Percentiles rank a stretch among this genome's conserved stretches.
Evolutionary conservation across 2,329 filamentous ascomycete species (phyloP).

Genomic region (Stachybotrys echinatus): DNA sequence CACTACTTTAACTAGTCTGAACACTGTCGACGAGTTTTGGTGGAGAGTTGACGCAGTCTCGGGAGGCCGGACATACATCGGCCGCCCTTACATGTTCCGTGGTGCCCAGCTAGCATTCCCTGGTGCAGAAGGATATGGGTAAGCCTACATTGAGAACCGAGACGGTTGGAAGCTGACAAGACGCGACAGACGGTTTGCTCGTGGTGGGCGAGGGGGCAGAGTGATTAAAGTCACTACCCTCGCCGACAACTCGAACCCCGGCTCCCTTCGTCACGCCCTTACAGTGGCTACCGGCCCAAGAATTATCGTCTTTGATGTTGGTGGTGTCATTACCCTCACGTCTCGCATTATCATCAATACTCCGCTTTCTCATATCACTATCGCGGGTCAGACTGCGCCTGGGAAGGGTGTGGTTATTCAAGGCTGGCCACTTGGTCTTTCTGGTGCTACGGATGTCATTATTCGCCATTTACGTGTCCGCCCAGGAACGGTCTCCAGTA

Average conservation of each 20-base stretch:
- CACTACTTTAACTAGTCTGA: constrained; percentile 6
- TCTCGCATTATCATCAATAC: constrained; percentile 37
- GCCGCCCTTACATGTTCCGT: constrained; percentile 22
- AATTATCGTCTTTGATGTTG: constrained; percentile 41
- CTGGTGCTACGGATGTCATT: constrained; percentile 21
- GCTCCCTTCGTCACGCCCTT: constrained; percentile 29
- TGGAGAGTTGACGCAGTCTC: constrained; percentile 23
- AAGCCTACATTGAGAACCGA: constrained; percentile 1
- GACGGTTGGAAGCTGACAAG: constrained; percentile 9
- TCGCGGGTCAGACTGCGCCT: constrained; percentile 44
- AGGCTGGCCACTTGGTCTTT: constrained; percentile 22
- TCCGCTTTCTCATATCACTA: constrained; percentile 32
- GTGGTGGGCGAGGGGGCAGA: constrained; percentile 25
- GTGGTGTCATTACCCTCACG: constrained; percentile 40
- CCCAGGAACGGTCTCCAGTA: constrained; percentile 20
- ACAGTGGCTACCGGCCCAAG: constrained; percentile 34
- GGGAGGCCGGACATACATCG: constrained; percentile 10
- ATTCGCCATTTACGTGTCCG: constrained; percentile 19
- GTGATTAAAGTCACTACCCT: constrained; percentile 31
- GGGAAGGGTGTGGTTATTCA: constrained; percentile 31
- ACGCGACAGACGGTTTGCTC: constrained; percentile 27
- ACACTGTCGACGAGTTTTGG: constrained; percentile 19
- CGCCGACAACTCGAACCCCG: constrained; percentile 20
- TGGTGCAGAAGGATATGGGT: constrained; percentile 29
- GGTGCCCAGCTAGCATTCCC: constrained; percentile 28